Evolutionary conservation across 163 green algal genomes (phyloP), one percentile per base, ranked within the genome.

Genomic region (Chlorella variabilis): DNA sequence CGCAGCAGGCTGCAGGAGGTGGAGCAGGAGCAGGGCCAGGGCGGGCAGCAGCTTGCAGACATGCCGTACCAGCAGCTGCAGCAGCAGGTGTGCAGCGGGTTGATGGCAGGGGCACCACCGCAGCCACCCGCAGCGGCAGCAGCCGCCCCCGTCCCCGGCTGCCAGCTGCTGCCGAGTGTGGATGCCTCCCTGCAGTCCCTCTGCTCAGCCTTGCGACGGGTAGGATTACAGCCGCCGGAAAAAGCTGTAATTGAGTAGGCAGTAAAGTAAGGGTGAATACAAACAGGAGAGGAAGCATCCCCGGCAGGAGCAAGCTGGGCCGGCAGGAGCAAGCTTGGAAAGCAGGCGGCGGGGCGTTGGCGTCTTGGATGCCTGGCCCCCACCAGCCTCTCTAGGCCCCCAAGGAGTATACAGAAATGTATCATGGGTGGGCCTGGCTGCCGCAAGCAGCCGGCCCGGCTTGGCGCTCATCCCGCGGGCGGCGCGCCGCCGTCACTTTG

Each of bases 11-110:
- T 78, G 51, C 23, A 51, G 56, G 34, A 56, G 39, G 51, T 39
- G 29, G 9, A 68, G 58, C 74, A 80, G n/a, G 34, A 71, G 58
- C 58, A 65, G 39, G 27, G 59, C 58, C 38, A 51, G 74, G 39
- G 51, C 27, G 48, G 17, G 27, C 75, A 81, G 75, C 75, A 48
- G 29, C 59, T 81, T 21, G 59, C n/a, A 0, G 58, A 61, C 20
- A 33, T 73, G 75, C 75, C 73, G 3, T 80, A 70, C 73, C 73
- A 80, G 73, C 36, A 70, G 54, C 54, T 80, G 73, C 73, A 80
- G 73, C 73, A 29, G 56, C 54, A 54, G 3, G 56, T 80, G 27
- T 80, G 73, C 7, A 41, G 36, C 23, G n/a, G 51, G 0, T 18
- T 80, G 48, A 77, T 77, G 73, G 54, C 73, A 25, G 69, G 29